Evolutionary conservation across 306 rosid species (phyloP).

Genomic region (Prunus fruticosa): DNA sequence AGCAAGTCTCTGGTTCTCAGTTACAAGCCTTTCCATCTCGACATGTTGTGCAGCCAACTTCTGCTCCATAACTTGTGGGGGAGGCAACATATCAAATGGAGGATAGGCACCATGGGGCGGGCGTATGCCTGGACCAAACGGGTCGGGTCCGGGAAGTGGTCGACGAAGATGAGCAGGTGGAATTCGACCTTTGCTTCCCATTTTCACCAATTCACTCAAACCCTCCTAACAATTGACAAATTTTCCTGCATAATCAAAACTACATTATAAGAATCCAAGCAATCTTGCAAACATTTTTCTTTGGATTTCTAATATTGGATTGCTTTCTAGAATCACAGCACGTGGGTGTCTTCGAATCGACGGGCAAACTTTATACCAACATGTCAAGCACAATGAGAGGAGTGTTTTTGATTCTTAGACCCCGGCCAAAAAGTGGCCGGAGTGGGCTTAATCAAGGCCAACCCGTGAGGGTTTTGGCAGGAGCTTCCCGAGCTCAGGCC

Average conservation of each 20-base stretch:
- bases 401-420: too few relatives aligned
- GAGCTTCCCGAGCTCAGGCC: too few relatives aligned
- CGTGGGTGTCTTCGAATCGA: not conserved
- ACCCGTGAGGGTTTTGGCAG: too few relatives aligned
- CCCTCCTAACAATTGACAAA: not conserved
- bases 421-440: too few relatives aligned
- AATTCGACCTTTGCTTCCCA: conserved; percentile 91
- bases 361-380: too few relatives aligned
- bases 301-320: not conserved
- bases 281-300: not conserved
- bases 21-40: conserved; percentile 79
- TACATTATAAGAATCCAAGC: not conserved
- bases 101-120: conserved; percentile 46
- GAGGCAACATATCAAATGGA: conserved; percentile 68
- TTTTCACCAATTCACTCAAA: conserved; percentile 14
- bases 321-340: not conserved
- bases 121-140: conserved; percentile 41
- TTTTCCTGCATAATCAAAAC: not conserved
- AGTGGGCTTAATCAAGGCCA: too few relatives aligned
- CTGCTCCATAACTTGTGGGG: conserved; percentile 87
- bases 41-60: conserved; percentile 83
- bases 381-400: too few relatives aligned
- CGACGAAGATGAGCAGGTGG: conserved; percentile 70
- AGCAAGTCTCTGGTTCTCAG: conserved; percentile 85
- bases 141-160: conserved; percentile 61